phyloP scores from a whole-genome alignment of 176 grass and related monocot species.

The Cocos nucifera region DNA sequence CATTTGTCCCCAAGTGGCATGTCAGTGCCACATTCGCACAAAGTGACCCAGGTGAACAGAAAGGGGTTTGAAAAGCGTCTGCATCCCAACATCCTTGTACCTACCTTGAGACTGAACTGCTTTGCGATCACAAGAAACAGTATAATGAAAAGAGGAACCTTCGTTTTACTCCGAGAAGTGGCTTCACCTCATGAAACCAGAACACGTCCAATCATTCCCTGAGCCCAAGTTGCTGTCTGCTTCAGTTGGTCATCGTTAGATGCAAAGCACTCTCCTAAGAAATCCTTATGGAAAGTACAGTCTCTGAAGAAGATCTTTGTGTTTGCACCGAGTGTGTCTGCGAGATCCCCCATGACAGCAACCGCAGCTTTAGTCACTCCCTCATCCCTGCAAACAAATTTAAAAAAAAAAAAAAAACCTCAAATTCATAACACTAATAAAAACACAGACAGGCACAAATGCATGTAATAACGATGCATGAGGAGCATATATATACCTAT shows the following conservation, averaged over 20 bases:
- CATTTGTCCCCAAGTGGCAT: slow-evolving; percentile 9
- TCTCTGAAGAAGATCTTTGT: slow-evolving; percentile 55
- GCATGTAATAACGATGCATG: no score
- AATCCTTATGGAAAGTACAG: slow-evolving; percentile 55
- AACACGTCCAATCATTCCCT: slow-evolving; percentile 61
- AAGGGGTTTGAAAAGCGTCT: slow-evolving; percentile 19
- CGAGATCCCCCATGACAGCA: slow-evolving; percentile 79
- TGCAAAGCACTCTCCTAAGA: slow-evolving; percentile 56
- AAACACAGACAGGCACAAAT: no score
- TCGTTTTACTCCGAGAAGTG: slow-evolving; percentile 4
- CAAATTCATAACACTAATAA: no score
- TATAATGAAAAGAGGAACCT: slow-evolving; percentile 22
- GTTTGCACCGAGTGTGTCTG: slow-evolving; percentile 48
- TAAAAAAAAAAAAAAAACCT: no score
- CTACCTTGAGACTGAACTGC: slow-evolving; percentile 13
- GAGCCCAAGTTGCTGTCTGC: slow-evolving; percentile 54
- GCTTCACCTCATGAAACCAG: slow-evolving; percentile 34
- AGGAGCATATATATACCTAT: slow-evolving; percentile 31
- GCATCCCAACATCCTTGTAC: slow-evolving; percentile 25
- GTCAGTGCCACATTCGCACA: slow-evolving; percentile 16
- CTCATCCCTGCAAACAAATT: slow-evolving; percentile 49
- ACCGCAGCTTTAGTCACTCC: slow-evolving; percentile 75
- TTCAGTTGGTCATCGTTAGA: slow-evolving; percentile 59
- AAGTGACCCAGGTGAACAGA: slow-evolving; percentile 1
- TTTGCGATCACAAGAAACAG: slow-evolving; percentile 14